Percentiles rank a stretch among this genome's conserved stretches.
Evolutionary conservation across 2,329 filamentous ascomycete genomes (phyloP).

Genomic region (Metarhizium album): DNA sequence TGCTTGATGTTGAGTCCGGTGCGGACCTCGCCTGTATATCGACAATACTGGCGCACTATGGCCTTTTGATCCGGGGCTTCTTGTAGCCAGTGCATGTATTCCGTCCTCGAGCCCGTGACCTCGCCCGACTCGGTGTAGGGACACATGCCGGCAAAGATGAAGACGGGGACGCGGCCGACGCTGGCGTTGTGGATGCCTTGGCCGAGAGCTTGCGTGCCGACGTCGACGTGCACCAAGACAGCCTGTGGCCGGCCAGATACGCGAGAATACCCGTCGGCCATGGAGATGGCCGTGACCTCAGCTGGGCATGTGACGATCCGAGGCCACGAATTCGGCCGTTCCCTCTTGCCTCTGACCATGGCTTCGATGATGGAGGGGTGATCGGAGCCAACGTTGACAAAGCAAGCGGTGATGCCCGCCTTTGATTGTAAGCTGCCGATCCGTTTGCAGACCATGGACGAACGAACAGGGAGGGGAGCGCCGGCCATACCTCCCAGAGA

Average conservation of each 20-base stretch:
- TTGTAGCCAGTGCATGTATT: slow-evolving; percentile 82
- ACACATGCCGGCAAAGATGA: slow-evolving; percentile 69
- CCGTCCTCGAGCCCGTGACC: slow-evolving; percentile 64
- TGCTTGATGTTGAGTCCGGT: slow-evolving; percentile 80
- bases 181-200: slow-evolving; percentile 73
- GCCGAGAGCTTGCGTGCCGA: slow-evolving; percentile 68
- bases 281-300: slow-evolving; percentile 33
- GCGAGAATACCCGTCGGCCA: slow-evolving; percentile 72
- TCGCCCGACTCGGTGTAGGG: slow-evolving; percentile 72
- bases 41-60: slow-evolving; percentile 76
- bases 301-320: background rate
- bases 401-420: background rate
- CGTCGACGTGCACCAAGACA: slow-evolving; percentile 72
- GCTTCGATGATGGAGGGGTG: background rate
- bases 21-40: slow-evolving; percentile 75
- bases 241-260: slow-evolving; percentile 62
- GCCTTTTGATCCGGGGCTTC: slow-evolving; percentile 73
- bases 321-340: background rate
- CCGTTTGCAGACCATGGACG: background rate
- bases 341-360: background rate
- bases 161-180: slow-evolving; percentile 60
- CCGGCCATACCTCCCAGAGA: background rate
- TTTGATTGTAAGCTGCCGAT: background rate
- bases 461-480: too few species aligned
- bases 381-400: background rate